These are phyloP conservation scores for Blastomyces percursus DNA, from an alignment of 2,329 filamentous ascomycete genomes.

Conservation along the genomic window DNA sequence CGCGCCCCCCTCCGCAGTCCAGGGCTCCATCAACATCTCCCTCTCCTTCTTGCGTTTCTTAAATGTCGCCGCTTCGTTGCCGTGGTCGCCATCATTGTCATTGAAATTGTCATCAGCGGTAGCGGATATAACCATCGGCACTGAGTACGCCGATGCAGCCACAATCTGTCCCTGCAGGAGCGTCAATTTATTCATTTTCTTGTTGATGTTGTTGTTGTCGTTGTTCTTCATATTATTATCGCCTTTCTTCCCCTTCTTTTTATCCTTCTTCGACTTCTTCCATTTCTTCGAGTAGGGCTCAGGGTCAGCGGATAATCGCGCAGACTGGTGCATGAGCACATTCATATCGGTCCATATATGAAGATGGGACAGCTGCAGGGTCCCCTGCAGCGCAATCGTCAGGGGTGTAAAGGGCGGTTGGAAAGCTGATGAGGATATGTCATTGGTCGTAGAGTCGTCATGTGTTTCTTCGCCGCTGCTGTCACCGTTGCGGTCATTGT, in stretches of 20 bases:
- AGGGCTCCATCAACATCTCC: conserved; percentile 35
- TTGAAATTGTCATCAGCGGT: conserved; percentile 11
- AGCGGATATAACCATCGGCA: conserved; percentile 52
- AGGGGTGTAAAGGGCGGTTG: conserved; percentile 58
- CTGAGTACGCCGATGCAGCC: conserved; percentile 76
- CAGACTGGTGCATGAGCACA: conserved; percentile 59
- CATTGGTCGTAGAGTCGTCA: neutral
- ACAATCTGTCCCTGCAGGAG: conserved; percentile 62
- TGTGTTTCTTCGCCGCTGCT: conserved; percentile 7
- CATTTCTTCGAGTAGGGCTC: neutral
- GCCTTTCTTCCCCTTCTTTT: conserved; percentile 17
- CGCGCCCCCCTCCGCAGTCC: conserved; percentile 40
- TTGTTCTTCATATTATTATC: conserved; percentile 37
- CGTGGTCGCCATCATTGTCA: neutral
- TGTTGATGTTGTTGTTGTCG: conserved; percentile 41
- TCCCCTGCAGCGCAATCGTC: conserved; percentile 80
- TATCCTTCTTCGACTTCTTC: conserved; percentile 29
- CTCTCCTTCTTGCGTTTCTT: conserved; percentile 37
- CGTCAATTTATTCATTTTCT: conserved; percentile 37
- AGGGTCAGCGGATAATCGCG: conserved; percentile 15
- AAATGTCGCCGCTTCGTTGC: conserved; percentile 5
- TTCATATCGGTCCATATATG: conserved; percentile 87
- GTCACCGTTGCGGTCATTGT: conserved; percentile 36
- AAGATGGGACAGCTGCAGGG: conserved; percentile 75
- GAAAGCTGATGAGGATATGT: neutral